Evolutionary conservation across 2,329 filamentous ascomycete genomes (phyloP).

Genomic region (Beauveria varroae): DNA sequence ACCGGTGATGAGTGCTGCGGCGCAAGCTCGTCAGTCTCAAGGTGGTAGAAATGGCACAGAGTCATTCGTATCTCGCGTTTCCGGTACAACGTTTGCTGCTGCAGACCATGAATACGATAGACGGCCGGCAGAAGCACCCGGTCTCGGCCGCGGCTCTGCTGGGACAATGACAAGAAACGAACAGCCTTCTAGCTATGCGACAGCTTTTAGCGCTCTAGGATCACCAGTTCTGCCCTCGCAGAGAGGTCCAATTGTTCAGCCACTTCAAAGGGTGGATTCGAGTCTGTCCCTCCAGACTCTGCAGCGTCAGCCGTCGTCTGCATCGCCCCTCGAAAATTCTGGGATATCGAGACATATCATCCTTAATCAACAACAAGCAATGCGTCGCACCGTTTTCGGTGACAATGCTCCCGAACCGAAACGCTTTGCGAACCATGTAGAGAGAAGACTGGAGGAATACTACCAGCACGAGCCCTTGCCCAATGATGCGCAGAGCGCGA

Average conservation of each 20-base stretch:
- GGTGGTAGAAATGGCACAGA: slow-evolving; percentile 18
- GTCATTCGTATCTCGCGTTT: slow-evolving; percentile 25
- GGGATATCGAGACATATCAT: slow-evolving; percentile 34
- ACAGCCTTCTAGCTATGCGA: background rate
- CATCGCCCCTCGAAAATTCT: slow-evolving; percentile 15
- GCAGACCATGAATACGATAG: slow-evolving; percentile 19
- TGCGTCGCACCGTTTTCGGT: slow-evolving; percentile 32
- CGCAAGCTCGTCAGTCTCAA: slow-evolving; percentile 16
- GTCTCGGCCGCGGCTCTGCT: background rate
- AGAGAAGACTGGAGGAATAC: slow-evolving; percentile 45
- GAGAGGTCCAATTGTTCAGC: background rate
- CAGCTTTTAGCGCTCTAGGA: background rate
- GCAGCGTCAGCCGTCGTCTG: slow-evolving; percentile 14
- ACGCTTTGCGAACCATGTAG: slow-evolving; percentile 40
- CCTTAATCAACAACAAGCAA: slow-evolving; percentile 36
- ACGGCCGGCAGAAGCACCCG: background rate
- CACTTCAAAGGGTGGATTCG: background rate
- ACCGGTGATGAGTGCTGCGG: slow-evolving; percentile 16
- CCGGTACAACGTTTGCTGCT: slow-evolving; percentile 26
- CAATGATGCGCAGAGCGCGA: slow-evolving; percentile 41
- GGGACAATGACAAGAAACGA: slow-evolving; percentile 1
- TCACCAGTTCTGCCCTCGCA: background rate
- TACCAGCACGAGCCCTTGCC: slow-evolving; percentile 41
- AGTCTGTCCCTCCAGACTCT: slow-evolving; percentile 17
- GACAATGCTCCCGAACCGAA: slow-evolving; percentile 35